A percentile compares a stretch with the other conserved stretches of the same genome.
Conservation (phyloP, 2,329 filamentous ascomycete genomes). For the Ceratocystis variospora region DNA sequence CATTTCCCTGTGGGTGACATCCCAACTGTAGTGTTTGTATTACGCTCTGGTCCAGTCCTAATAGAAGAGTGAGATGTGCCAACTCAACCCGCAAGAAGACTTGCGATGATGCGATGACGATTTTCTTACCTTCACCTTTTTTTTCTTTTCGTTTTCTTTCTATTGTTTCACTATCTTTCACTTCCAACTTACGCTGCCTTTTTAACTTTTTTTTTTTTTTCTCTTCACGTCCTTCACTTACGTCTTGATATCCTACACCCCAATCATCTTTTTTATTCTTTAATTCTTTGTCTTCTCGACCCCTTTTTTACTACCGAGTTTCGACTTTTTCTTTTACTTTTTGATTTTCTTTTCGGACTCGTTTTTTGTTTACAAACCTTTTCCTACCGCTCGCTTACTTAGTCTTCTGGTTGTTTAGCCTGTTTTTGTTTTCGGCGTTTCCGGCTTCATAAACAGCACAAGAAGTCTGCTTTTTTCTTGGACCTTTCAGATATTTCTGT, state of each 20-base stretch:
- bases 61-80: slow-evolving; percentile 8
- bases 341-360: not conserved
- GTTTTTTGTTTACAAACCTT: not conserved
- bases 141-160: not conserved
- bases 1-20: slow-evolving; percentile 15
- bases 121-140: not conserved
- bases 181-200: slow-evolving; percentile 16
- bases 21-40: not conserved
- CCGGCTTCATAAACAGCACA: slow-evolving; percentile 6
- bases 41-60: not conserved
- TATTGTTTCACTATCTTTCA: slow-evolving; percentile 7
- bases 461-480: not conserved
- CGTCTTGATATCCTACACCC: slow-evolving; percentile 15
- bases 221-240: slow-evolving; percentile 12
- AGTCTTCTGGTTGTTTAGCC: not conserved
- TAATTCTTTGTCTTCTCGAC: slow-evolving; percentile 19
- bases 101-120: slow-evolving; percentile 14
- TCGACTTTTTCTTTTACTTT: not conserved
- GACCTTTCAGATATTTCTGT: slow-evolving; percentile 1
- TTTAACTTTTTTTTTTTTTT: slow-evolving; percentile 4
- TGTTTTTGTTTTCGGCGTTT: slow-evolving; percentile 5
- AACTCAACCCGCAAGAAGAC: slow-evolving; percentile 1
- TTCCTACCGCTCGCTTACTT: not conserved
- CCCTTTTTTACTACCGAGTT: not conserved
- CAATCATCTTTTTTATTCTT: slow-evolving; percentile 10